Conservation (phyloP, 108 stramenopile species). For the Fragilaria crotonensis region DNA sequence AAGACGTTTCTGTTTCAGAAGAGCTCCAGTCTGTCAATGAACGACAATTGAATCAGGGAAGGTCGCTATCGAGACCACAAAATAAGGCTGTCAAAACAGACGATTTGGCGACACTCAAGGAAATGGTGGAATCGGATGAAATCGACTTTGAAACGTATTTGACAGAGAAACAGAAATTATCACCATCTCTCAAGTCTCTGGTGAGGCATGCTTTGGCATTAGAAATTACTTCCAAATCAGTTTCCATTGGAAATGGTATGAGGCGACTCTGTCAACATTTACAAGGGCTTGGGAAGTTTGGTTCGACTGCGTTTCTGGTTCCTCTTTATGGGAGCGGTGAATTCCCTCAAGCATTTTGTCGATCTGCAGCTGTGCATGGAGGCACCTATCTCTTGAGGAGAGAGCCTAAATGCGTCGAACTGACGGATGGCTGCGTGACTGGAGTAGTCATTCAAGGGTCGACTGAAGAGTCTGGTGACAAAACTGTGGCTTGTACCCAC, state of each 20-base stretch:
- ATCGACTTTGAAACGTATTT: constrained; percentile 56
- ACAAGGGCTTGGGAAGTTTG: constrained; percentile 64
- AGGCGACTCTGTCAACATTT: constrained; percentile 49
- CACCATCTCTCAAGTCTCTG: constrained; percentile 35
- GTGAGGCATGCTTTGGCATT: constrained; percentile 66
- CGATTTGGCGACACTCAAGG: constrained; percentile 43
- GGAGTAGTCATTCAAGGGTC: constrained; percentile 18
- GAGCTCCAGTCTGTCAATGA: constrained; percentile 75
- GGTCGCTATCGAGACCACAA: constrained; percentile 84
- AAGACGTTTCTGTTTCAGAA: constrained; percentile 20
- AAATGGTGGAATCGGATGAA: constrained; percentile 30
- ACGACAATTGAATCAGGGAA: constrained; percentile 75
- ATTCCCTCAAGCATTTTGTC: constrained; percentile 75
- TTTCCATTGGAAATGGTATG: constrained; percentile 45
- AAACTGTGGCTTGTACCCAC: constrained; percentile 37
- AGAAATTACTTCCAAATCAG: constrained; percentile 11
- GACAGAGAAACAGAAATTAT: constrained; percentile 40
- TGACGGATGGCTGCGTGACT: constrained; percentile 12
- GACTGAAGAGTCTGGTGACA: constrained; percentile 29
- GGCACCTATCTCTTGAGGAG: constrained; percentile 73
- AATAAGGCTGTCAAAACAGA: constrained; percentile 73
- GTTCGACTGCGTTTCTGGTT: constrained; percentile 67
- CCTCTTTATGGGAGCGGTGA: constrained; percentile 82
- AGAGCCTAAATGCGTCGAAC: constrained; percentile 15
- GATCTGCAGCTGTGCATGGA: constrained; percentile 79